These are phyloP conservation scores for Termitomyces sp. DNA, from an alignment of 768 basidiomycete genomes.

Conservation along the genomic window DNA sequence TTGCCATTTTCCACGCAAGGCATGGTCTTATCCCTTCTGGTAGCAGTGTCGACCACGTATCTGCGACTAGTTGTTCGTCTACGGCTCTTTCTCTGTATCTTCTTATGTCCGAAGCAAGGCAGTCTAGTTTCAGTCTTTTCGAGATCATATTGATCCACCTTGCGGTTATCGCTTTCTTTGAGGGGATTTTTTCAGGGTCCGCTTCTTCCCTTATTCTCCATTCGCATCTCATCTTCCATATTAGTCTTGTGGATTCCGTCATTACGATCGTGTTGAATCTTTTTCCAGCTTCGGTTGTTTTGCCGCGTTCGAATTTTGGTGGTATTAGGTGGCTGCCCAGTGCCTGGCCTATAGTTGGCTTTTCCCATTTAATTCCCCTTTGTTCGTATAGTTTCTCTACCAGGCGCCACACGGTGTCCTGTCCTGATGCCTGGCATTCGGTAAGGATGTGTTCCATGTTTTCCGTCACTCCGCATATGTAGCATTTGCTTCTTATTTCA, in stretches of 20 bases:
- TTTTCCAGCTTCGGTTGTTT: background rate
- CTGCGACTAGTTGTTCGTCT: background rate
- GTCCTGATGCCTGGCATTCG: slow-evolving; percentile 20
- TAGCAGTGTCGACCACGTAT: background rate
- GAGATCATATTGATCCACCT: background rate
- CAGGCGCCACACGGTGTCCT: slow-evolving; percentile 19
- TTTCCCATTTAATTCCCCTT: background rate
- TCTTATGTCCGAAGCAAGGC: background rate
- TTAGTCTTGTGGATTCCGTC: slow-evolving; percentile 27
- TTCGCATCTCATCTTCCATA: slow-evolving; percentile 26
- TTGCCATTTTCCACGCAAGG: background rate
- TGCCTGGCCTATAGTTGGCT: slow-evolving; percentile 13
- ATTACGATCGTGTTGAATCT: slow-evolving; percentile 22
- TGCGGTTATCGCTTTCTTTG: background rate
- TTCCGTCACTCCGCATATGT: slow-evolving; percentile 14
- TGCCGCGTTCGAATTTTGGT: background rate
- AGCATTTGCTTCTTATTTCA: slow-evolving; percentile 12
- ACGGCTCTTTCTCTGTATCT: background rate
- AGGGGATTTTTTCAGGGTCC: background rate
- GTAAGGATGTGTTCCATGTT: slow-evolving; percentile 26
- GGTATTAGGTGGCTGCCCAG: slow-evolving; percentile 11
- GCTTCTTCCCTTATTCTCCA: slow-evolving; percentile 18
- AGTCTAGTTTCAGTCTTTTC: background rate
- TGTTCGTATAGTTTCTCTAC: background rate
- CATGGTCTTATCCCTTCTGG: background rate